Evolutionary conservation across 2,329 filamentous ascomycete species (phyloP).

Genomic region (Emmonsiellopsis sp.): DNA sequence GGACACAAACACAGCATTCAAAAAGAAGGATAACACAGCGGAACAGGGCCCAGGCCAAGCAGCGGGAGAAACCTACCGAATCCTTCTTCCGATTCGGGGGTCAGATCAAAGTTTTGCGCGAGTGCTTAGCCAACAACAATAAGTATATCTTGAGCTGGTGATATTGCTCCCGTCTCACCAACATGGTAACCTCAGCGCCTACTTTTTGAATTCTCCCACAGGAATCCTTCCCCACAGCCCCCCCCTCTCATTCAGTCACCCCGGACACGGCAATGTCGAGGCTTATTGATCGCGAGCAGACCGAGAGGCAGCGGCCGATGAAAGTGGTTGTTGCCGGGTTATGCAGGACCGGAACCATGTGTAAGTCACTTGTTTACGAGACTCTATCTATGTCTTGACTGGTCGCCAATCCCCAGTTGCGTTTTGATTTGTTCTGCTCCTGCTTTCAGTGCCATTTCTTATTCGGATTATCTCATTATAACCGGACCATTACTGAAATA

Average conservation of each 20-base stretch:
- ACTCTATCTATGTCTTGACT: too few relatives aligned
- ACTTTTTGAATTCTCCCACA: not conserved
- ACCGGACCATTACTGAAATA: not conserved
- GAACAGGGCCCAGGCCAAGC: too few relatives aligned
- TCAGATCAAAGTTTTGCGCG: too few relatives aligned
- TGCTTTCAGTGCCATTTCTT: not conserved
- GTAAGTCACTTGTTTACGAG: not conserved
- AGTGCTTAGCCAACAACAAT: too few relatives aligned
- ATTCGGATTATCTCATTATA: not conserved
- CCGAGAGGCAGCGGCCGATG: not conserved
- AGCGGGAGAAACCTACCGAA: too few relatives aligned
- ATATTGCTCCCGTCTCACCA: too few relatives aligned
- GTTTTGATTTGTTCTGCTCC: too few relatives aligned
- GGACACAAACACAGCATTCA: too few relatives aligned
- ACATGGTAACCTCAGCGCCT: not conserved
- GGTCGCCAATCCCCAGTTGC: too few relatives aligned
- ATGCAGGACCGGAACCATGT: conserved; percentile 3
- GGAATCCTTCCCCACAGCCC: not conserved
- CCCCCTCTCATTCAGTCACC: not conserved
- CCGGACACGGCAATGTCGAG: not conserved
- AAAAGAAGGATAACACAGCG: too few relatives aligned
- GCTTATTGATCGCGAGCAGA: conserved; percentile 1
- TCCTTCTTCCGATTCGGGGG: too few relatives aligned
- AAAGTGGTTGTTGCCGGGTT: conserved; percentile 1
- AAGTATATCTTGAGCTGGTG: too few relatives aligned